A percentile compares a stretch with the other conserved stretches of the same genome.
Evolutionary conservation across 352 stramenopile genomes (phyloP).

Genomic region (Phytophthora citrophthora): DNA sequence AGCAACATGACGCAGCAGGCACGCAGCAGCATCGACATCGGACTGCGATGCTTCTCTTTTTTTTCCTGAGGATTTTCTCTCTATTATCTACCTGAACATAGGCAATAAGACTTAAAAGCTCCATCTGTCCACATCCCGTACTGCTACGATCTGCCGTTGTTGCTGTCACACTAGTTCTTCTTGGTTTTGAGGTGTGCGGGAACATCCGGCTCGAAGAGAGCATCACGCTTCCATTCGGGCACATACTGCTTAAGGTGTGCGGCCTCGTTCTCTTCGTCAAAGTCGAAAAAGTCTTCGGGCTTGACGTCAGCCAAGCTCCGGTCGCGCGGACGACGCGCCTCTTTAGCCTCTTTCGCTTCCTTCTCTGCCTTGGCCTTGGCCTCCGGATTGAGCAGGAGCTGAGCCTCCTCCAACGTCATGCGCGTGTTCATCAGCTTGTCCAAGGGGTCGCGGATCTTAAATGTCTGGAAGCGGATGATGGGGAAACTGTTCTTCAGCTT

Average conservation of each 20-base stretch:
- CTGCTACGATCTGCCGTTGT: neutral
- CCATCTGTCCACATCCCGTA: slow-evolving; percentile 7
- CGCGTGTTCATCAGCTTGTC: slow-evolving; percentile 87
- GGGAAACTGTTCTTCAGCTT: slow-evolving; percentile 89
- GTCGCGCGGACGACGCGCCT: slow-evolving; percentile 37
- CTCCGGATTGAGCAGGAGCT: slow-evolving; percentile 61
- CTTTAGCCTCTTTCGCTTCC: slow-evolving; percentile 41
- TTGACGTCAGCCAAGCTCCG: slow-evolving; percentile 38
- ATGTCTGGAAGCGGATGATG: slow-evolving; percentile 87
- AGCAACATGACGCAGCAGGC: slow-evolving; percentile 12
- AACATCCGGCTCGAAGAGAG: slow-evolving; percentile 66
- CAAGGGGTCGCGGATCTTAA: slow-evolving; percentile 85
- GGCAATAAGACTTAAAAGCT: slow-evolving; percentile 16
- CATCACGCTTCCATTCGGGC: slow-evolving; percentile 87
- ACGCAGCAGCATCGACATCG: neutral
- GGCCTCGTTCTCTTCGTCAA: slow-evolving; percentile 62
- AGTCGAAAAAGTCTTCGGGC: slow-evolving; percentile 65
- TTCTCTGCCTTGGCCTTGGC: slow-evolving; percentile 41
- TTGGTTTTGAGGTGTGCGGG: slow-evolving; percentile 71
- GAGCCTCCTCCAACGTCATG: slow-evolving; percentile 64
- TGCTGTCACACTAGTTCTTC: slow-evolving; percentile 15
- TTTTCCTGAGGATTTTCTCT: slow-evolving; percentile 22
- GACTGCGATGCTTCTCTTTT: slow-evolving; percentile 16
- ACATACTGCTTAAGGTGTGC: slow-evolving; percentile 83
- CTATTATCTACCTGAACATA: slow-evolving; percentile 35